phyloP scores from a whole-genome alignment of 2,329 filamentous ascomycete species.

The Penicillium sp. region DNA sequence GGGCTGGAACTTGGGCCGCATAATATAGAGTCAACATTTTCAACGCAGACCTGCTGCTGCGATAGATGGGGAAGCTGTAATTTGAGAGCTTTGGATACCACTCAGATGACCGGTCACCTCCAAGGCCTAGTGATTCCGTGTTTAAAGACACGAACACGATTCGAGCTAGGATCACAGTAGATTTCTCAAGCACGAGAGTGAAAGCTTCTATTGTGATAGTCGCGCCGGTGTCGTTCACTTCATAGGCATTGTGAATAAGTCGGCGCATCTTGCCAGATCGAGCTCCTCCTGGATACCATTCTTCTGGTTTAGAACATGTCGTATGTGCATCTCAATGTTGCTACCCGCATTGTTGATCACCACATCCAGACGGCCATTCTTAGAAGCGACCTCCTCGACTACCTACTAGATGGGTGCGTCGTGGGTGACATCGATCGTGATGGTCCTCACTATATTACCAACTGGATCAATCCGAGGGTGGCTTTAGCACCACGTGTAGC shows the following conservation, averaged over 20 bases:
- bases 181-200: conserved; percentile 24
- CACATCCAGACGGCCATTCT: conserved; percentile 46
- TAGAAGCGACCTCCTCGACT: conserved; percentile 55
- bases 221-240: conserved; percentile 32
- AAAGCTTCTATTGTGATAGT: conserved; percentile 27
- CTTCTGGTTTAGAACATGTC: conserved; percentile 1
- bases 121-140: conserved; percentile 21
- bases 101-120: conserved; percentile 12
- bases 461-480: conserved; percentile 11
- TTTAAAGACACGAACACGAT: conserved; percentile 29
- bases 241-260: conserved; percentile 16
- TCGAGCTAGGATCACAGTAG: conserved; percentile 14
- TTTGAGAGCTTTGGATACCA: conserved; percentile 12
- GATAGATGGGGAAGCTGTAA: conserved; percentile 30
- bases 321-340: conserved; percentile 7
- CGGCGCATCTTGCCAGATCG: conserved; percentile 9
- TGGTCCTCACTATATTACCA: conserved; percentile 6
- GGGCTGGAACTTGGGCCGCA: conserved; percentile 35
- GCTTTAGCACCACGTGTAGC: conserved; percentile 19
- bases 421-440: conserved; percentile 50
- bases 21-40: conserved; percentile 48
- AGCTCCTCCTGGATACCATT: background rate
- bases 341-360: conserved; percentile 28
- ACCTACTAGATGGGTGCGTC: conserved; percentile 53
- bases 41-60: conserved; percentile 45